phyloP scores from a whole-genome alignment of 1,284 basidiomycete genomes.

The Cryptococcus depauperatus region DNA sequence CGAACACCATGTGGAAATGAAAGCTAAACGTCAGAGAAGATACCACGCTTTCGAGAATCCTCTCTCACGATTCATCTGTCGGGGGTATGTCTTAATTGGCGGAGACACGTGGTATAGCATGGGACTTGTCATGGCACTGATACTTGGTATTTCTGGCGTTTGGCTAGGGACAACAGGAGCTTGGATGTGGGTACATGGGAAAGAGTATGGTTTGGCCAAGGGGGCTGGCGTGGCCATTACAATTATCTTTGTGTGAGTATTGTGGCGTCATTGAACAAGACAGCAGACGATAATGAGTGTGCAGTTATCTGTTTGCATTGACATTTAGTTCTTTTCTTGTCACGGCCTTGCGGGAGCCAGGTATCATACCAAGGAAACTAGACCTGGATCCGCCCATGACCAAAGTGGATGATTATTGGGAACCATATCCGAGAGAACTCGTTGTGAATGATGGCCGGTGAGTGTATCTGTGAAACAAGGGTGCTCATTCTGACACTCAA shows the following conservation, averaged over 20 bases:
- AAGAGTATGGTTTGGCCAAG: conserved; percentile 63
- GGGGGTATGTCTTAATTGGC: conserved; percentile 67
- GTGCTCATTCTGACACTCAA: neutral
- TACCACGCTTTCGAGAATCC: conserved; percentile 23
- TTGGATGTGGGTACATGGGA: conserved; percentile 73
- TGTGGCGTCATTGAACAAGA: neutral
- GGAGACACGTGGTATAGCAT: conserved; percentile 76
- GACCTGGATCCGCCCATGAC: conserved; percentile 70
- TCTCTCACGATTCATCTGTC: conserved; percentile 55
- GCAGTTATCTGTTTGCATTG: conserved; percentile 33
- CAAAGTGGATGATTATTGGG: conserved; percentile 53
- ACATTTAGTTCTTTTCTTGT: conserved; percentile 32
- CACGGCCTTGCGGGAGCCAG: conserved; percentile 75
- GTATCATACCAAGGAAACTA: conserved; percentile 71
- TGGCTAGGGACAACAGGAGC: conserved; percentile 79
- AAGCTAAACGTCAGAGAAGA: conserved; percentile 4
- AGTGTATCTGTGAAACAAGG: conserved; percentile 36
- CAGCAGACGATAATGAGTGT: neutral
- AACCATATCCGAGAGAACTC: conserved; percentile 70
- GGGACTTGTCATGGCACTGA: conserved; percentile 54
- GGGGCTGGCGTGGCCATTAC: conserved; percentile 69
- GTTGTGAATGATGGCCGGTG: conserved; percentile 68
- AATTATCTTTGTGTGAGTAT: conserved; percentile 55
- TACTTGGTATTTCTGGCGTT: conserved; percentile 60
- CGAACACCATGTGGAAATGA: neutral